Percentiles rank a stretch among this genome's conserved stretches.
phyloP scores from a whole-genome alignment of 2,329 filamentous ascomycete species.

The Periconia sp. region DNA sequence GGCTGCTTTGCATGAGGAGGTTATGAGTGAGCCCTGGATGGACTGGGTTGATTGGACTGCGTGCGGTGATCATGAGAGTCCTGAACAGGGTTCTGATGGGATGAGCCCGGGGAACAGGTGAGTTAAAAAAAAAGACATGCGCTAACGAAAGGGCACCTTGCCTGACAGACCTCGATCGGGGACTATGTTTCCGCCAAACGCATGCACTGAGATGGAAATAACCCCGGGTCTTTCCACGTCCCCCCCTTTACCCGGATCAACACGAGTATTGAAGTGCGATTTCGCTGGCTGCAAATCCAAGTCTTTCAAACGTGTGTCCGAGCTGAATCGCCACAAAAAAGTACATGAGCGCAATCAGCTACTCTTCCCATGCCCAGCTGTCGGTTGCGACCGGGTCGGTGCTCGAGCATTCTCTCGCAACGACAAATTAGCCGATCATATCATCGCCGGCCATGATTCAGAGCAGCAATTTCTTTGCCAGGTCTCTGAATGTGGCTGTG shows the following conservation, averaged over 20 bases:
- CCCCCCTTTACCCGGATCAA: too few relatives aligned
- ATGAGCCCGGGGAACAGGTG: not conserved
- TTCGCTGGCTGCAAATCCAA: not conserved
- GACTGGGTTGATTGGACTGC: not conserved
- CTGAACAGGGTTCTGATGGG: not conserved
- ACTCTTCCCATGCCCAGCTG: slow-evolving; percentile 4
- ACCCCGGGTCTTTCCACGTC: too few relatives aligned
- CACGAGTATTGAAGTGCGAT: not conserved
- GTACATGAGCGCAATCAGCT: not conserved
- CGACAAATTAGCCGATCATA: slow-evolving; percentile 18
- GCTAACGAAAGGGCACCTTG: not conserved
- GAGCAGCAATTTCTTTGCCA: slow-evolving; percentile 9
- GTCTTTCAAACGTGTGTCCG: slow-evolving; percentile 8
- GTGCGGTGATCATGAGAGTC: not conserved
- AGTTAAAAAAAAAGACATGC: not conserved
- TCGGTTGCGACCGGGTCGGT: slow-evolving; percentile 4
- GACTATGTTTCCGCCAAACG: too few relatives aligned
- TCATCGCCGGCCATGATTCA: slow-evolving; percentile 13
- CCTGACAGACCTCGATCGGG: too few relatives aligned
- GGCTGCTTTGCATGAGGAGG: not conserved
- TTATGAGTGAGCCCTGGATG: not conserved
- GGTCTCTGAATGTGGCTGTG: not conserved
- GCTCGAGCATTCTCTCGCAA: slow-evolving; percentile 6
- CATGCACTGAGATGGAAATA: too few relatives aligned
- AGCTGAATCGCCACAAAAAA: slow-evolving; percentile 6